Evolutionary conservation across 2,329 filamentous ascomycete species (phyloP).

Genomic region (Trichoderma polysporum): DNA sequence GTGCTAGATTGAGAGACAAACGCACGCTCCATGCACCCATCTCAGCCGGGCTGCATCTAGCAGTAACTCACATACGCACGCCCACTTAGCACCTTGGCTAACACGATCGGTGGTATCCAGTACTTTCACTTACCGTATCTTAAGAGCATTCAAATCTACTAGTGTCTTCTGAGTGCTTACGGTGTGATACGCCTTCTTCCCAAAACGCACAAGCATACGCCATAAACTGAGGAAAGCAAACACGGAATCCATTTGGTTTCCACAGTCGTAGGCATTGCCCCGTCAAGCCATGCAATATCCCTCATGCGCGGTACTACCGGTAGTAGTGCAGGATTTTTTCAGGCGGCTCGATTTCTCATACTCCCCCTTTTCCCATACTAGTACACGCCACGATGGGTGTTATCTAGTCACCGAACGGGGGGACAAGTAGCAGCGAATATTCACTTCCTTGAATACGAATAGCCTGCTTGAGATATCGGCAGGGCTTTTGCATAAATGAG

Average conservation of each 20-base stretch:
- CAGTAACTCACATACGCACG: background rate
- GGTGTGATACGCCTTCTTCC: background rate
- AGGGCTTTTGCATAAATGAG: background rate
- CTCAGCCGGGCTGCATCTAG: constrained; percentile 6
- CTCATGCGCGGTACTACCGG: background rate
- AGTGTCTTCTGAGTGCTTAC: background rate
- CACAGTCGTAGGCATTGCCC: background rate
- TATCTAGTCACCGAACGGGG: background rate
- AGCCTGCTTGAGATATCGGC: background rate
- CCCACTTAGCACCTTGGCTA: background rate
- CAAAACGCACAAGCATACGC: constrained; percentile 2
- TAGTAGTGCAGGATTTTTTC: background rate
- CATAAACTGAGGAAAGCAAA: background rate
- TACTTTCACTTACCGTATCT: background rate
- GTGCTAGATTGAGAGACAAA: background rate
- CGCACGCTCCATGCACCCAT: background rate
- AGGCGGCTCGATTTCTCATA: background rate
- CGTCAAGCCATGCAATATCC: background rate
- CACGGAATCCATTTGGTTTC: background rate
- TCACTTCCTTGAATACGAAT: background rate
- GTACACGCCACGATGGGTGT: background rate
- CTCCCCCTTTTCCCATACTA: background rate
- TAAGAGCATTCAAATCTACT: background rate
- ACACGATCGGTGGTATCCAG: background rate
- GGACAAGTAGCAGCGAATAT: background rate